A percentile compares a stretch with the other conserved stretches of the same genome.
Evolutionary conservation across 257 asterid species (phyloP).

Genomic region (Solanum sitiens): DNA sequence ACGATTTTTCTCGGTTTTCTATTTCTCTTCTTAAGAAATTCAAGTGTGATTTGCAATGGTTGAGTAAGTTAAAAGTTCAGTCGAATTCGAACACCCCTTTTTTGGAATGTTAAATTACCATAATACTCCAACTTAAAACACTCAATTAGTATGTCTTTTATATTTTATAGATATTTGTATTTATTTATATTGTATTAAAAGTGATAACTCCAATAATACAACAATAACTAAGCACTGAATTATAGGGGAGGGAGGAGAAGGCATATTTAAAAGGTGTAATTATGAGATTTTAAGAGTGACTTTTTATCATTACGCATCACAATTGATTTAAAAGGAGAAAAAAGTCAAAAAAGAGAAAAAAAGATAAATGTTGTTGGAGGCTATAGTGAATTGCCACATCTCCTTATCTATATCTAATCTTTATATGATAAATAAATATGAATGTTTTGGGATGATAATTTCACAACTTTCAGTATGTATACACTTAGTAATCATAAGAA

Average conservation of each 20-base stretch:
- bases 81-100: background rate
- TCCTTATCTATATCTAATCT: background rate
- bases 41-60: background rate
- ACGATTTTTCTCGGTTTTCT: background rate
- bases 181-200: background rate
- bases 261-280: background rate
- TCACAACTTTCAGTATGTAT: background rate
- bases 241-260: background rate
- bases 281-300: background rate
- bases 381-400: background rate
- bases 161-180: no score
- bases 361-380: background rate
- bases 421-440: background rate
- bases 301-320: background rate
- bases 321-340: no score
- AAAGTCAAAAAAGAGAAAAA: no score
- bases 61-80: background rate
- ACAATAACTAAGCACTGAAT: background rate
- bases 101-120: background rate
- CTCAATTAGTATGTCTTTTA: background rate
- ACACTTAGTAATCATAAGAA: background rate
- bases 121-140: background rate
- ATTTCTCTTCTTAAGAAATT: background rate
- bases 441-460: background rate
- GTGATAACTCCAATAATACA: background rate